A percentile compares a stretch with the other conserved stretches of the same genome.
Conservation (phyloP, 768 basidiomycete genomes). For the Rhodosporidiobolus odoratus region DNA sequence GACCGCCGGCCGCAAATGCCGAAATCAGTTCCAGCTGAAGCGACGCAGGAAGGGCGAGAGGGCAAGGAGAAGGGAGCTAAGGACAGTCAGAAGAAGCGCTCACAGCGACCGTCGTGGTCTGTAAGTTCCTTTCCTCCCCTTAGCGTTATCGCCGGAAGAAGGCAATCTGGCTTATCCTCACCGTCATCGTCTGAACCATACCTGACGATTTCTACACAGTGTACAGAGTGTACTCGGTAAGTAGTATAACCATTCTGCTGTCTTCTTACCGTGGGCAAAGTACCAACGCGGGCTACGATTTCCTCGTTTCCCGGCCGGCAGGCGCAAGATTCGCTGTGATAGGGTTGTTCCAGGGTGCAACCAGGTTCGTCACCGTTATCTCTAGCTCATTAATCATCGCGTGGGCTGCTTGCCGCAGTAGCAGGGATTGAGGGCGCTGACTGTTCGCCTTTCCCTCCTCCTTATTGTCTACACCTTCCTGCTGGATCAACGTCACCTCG, state of each 20-base stretch:
- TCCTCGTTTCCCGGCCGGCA: not conserved
- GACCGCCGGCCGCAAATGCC: too few species aligned
- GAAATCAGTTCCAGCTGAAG: too few species aligned
- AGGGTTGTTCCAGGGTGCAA: conserved; percentile 31
- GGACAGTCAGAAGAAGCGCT: not conserved
- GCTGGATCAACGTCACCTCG: too few species aligned
- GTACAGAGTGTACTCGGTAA: conserved; percentile 1
- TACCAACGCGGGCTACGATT: not conserved
- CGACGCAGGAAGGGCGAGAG: not conserved
- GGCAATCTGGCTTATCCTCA: too few species aligned
- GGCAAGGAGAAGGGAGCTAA: not conserved
- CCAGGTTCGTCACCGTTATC: not conserved
- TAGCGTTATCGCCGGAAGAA: not conserved
- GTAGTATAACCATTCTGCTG: not conserved
- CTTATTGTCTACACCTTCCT: not conserved
- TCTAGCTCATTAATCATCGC: not conserved
- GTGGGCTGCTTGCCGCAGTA: not conserved
- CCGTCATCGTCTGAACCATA: too few species aligned
- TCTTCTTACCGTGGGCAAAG: not conserved
- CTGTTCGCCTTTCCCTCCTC: not conserved
- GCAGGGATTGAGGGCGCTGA: not conserved
- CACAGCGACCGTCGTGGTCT: not conserved
- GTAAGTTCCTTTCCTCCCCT: not conserved
- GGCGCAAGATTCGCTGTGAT: conserved; percentile 34
- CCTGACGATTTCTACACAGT: not conserved